phyloP scores from a whole-genome alignment of 148 eudicot genomes.

The Bassia scoparia region DNA sequence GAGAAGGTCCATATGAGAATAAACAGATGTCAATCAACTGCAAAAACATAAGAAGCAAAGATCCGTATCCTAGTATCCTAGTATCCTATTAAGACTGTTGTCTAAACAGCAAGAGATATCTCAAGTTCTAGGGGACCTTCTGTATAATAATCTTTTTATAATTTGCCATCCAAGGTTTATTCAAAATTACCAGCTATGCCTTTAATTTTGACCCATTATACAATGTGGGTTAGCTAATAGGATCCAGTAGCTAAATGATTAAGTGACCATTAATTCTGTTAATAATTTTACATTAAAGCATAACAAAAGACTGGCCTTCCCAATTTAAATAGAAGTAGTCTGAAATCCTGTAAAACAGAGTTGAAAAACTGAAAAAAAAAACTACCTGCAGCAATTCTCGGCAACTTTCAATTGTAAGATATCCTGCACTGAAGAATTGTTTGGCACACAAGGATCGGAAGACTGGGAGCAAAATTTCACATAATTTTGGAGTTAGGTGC shows the following conservation, averaged over 20 bases:
- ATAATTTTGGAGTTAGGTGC: slow-evolving; percentile 40
- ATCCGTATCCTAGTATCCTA: too few relatives aligned
- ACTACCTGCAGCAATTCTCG: slow-evolving; percentile 80
- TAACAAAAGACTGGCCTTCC: neutral
- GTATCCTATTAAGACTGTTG: too few relatives aligned
- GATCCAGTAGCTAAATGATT: neutral
- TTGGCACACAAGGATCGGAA: slow-evolving; percentile 62
- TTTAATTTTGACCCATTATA: neutral
- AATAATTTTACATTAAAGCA: neutral
- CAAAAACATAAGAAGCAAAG: too few relatives aligned
- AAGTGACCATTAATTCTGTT: neutral
- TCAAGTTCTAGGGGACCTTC: too few relatives aligned
- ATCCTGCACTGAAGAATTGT: slow-evolving; percentile 61
- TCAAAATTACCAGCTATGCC: neutral
- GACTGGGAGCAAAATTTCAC: slow-evolving; percentile 70
- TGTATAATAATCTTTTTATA: too few relatives aligned
- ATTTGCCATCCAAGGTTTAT: too few relatives aligned
- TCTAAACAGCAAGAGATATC: too few relatives aligned
- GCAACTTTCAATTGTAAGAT: slow-evolving; percentile 66
- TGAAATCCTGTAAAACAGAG: slow-evolving; percentile 10
- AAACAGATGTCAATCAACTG: too few relatives aligned
- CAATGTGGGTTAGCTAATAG: neutral
- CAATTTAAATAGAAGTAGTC: neutral
- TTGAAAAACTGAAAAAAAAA: slow-evolving; percentile 8
- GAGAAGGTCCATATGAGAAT: too few relatives aligned